Evolutionary conservation across 306 rosid species (phyloP), one percentile per base, ranked within the genome.

Genomic region (Cucumis hystrix): DNA sequence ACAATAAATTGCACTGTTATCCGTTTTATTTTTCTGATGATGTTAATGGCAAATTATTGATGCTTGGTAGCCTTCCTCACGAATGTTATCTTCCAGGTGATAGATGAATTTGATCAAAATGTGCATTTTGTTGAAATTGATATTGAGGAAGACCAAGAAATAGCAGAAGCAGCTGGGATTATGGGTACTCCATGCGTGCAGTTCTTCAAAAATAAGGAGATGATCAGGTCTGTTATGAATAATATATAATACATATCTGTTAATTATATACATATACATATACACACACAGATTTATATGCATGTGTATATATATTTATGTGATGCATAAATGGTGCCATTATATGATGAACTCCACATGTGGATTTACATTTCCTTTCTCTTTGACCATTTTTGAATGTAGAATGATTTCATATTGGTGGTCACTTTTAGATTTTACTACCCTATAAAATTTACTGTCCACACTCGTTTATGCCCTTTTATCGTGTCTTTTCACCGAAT

Each of bases 121-220:
- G 97, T 94, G 58, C 98, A 94, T 87, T 94, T 86, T 43, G 92
- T 94, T 76, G 98, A 94, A 88, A 94, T 94, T 82, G 98, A 94
- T 82, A 94, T 94, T 13, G 98, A 94, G 86, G 97, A 94, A 83
- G 98, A 94, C 87, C 98, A 82, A 49, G 98, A 94, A 83, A 73
- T 94, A 81, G 97, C 98, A 28, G 98, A 87, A 86, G 98, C 98
- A 80, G 98, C 96, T 45, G 97, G 91, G 69, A 91, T 94, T 84
- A 94, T 91, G 98, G 97, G 98, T 69, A 91, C 98, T 78, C 98
- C 97, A n/a, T 91, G 97, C 57, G 96, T 91, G 84, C 97, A 94
- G 86, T 94, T 85, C 85, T 94, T 91, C 84, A 94, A 94, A 86
- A 94, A 90, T 79, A 94, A 91, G 87, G 97, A 91, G 82, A 91